These are phyloP conservation scores for Fusarium sp. DNA, from an alignment of 2,329 filamentous ascomycete species.

Conservation along the genomic window DNA sequence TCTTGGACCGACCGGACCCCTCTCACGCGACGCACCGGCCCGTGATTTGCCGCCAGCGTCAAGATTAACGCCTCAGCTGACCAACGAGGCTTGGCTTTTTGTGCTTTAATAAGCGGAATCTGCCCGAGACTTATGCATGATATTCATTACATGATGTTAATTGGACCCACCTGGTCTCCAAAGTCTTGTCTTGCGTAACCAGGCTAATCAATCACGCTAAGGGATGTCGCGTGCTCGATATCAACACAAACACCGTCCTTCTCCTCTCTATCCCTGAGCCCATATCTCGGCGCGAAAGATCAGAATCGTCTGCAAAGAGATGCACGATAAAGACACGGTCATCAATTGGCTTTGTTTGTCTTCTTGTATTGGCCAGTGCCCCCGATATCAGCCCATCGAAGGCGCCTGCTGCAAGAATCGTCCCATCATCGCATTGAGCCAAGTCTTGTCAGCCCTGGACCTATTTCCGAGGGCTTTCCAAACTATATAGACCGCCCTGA, in stretches of 20 bases:
- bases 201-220: neutral
- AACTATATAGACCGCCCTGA: neutral
- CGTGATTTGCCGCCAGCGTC: neutral
- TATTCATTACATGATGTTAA: neutral
- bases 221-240: neutral
- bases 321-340: neutral
- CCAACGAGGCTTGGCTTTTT: neutral
- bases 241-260: neutral
- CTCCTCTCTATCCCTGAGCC: neutral
- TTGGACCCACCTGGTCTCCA: neutral
- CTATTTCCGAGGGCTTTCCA: neutral
- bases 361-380: neutral
- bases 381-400: neutral
- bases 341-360: neutral
- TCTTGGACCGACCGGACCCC: neutral
- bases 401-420: neutral
- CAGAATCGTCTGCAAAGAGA: neutral
- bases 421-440: neutral
- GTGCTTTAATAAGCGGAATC: conserved; percentile 1
- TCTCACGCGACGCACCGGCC: neutral
- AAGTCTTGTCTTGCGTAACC: neutral
- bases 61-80: neutral
- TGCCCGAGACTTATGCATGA: neutral
- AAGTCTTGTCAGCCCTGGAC: neutral
- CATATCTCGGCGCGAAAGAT: neutral